Base-by-base conservation (phyloP, 1,284 basidiomycete genomes). In the Leccinum subrobustum region DNA sequence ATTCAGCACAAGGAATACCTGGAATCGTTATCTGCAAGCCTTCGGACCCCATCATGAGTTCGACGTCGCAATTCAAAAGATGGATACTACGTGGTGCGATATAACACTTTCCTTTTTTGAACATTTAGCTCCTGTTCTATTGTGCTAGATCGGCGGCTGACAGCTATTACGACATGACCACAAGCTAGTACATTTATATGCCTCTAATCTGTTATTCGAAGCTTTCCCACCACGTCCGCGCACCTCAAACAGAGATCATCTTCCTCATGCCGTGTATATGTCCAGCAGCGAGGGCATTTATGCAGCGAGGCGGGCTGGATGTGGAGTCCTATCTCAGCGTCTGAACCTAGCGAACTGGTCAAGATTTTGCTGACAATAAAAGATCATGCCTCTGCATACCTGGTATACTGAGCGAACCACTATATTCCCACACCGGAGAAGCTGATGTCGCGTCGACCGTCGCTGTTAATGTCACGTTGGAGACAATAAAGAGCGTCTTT, bases 1-100 rank as follows among this genome's bases (percentile, higher is more conserved):
- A 11, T 3, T 54, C 2, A 9, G 23, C 7, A 6, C 12, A 20
- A 54, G 50, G 2, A 79, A 67, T 67, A 90, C 90, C 88, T 75
- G 90, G 90, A 65, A 92, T 92, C 56, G 89, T 91, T 68, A 92
- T 92, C 76, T 92, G 90, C 64, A 89, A 80, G 48, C 82, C 81
- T 67, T 88, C 86, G n/a, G 81, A 78, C 31, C 73, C 72, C 78
- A 79, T 79, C 62, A 55, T 31, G 52, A 48, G 25, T 9, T 37
- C 51, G 37, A 42, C 20, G 68, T 67, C 9, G 29, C 31, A 25
- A 42, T 31, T 53, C 25, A 51, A n/a, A 44, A 16, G 35, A 18
- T 39, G 25, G 25, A 27, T 27, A 25, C 25, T 25, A 27, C 25
- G 25, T 27, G 25, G 18, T 52, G 63, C 56, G 59, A 57, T 54